These are phyloP conservation scores for Metschnikowia kunwiensis DNA, from an alignment of 805 yeast species.

Conservation along the genomic window DNA sequence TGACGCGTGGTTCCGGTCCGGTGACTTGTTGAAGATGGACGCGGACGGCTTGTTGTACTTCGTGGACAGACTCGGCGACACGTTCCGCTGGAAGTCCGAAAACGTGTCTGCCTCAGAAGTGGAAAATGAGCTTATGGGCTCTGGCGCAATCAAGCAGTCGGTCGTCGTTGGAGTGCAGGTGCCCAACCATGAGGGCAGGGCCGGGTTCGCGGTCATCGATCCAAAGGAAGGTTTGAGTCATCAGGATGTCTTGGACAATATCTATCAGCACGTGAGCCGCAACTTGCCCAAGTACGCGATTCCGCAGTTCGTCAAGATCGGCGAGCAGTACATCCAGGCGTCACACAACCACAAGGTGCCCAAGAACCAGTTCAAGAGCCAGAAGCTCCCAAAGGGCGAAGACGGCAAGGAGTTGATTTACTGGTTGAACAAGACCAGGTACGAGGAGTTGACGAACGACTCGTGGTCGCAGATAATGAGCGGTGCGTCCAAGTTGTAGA, in stretches of 20 bases:
- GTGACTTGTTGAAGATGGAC: conserved; percentile 75
- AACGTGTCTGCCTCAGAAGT: conserved; percentile 93
- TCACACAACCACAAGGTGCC: conserved; percentile 83
- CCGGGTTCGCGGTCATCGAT: conserved; percentile 82
- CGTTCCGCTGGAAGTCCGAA: conserved; percentile 95
- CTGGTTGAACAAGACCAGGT: conserved; percentile 61
- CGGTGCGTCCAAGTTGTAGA: conserved; percentile 39
- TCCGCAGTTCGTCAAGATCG: conserved; percentile 77
- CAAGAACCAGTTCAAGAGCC: conserved; percentile 65
- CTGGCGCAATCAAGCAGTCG: conserved; percentile 52
- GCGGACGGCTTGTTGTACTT: conserved; percentile 69
- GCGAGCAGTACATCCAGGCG: conserved; percentile 49
- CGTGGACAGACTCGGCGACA: conserved; percentile 91
- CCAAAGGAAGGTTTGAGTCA: conserved; percentile 36
- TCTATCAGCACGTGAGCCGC: conserved; percentile 27
- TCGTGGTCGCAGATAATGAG: conserved; percentile 50
- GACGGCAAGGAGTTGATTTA: conserved; percentile 58
- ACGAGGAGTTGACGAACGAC: conserved; percentile 52
- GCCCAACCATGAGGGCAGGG: conserved; percentile 89
- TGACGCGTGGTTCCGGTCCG: conserved; percentile 88
- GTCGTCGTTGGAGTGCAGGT: conserved; percentile 87
- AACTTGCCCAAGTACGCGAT: conserved; percentile 80
- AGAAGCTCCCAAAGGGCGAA: conserved; percentile 65
- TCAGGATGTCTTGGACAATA: conserved; percentile 24
- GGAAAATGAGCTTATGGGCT: conserved; percentile 64